Percentiles rank a stretch among this genome's conserved stretches.
Conservation (phyloP, 257 asterid species). For the Solanum ossicruentum region DNA sequence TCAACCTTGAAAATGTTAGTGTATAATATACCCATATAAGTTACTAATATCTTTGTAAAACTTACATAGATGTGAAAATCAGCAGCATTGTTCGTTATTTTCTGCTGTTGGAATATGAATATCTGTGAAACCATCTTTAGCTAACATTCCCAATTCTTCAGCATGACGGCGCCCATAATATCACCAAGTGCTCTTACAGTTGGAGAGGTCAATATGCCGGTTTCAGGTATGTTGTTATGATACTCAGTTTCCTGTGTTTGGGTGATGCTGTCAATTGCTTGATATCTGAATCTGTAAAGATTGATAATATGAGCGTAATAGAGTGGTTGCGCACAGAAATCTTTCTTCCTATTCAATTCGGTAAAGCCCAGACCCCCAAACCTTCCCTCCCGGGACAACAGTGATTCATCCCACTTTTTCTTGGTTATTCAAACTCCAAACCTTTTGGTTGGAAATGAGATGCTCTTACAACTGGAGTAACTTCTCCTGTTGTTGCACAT, state of each 20-base stretch:
- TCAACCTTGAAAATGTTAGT: neutral
- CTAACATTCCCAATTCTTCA: constrained; percentile 3
- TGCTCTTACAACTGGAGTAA: neutral
- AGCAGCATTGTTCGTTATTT: neutral
- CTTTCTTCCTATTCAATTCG: neutral
- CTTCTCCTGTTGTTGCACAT: neutral
- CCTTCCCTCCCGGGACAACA: neutral
- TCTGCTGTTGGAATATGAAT: neutral
- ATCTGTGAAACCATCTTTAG: neutral
- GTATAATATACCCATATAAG: neutral
- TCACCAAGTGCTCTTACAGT: constrained; percentile 58
- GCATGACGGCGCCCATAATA: constrained; percentile 92
- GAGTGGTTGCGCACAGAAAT: neutral
- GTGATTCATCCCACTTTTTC: neutral
- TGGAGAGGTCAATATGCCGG: constrained; percentile 72
- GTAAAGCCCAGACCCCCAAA: neutral
- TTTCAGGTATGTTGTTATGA: constrained; percentile 20
- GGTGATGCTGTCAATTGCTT: neutral
- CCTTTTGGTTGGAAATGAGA: neutral
- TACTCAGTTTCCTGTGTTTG: neutral
- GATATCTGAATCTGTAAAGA: neutral
- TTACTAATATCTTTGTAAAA: neutral
- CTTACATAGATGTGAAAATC: neutral
- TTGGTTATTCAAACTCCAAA: neutral
- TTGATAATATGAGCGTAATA: neutral